Evolutionary conservation across 768 basidiomycete genomes (phyloP).

Genomic region (Lactarius deliciosus): DNA sequence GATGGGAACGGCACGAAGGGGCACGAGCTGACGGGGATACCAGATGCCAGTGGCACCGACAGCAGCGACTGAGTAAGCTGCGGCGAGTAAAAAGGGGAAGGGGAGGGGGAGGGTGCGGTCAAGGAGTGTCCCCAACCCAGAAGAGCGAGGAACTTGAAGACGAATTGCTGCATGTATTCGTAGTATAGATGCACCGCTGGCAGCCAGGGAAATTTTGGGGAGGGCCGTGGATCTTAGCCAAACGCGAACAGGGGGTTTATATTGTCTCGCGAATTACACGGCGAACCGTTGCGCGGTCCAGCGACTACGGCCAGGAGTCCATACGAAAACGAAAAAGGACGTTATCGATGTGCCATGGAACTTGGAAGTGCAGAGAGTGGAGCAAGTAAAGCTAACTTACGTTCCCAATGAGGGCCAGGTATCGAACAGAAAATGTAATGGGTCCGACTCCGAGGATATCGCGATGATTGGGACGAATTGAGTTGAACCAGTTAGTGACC

Average conservation of each 20-base stretch:
- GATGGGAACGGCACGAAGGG: slow-evolving; percentile 25
- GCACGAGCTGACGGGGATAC: slow-evolving; percentile 18
- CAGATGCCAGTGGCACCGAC: background rate
- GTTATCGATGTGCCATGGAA: too few relatives aligned
- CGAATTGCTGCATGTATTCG: background rate
- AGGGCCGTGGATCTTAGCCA: background rate
- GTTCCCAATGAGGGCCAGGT: background rate
- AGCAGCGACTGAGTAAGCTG: background rate
- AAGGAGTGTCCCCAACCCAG: slow-evolving; percentile 11
- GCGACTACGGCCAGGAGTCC: background rate
- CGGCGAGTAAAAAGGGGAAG: background rate
- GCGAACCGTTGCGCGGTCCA: background rate
- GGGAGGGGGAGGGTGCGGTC: background rate
- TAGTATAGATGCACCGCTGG: background rate
- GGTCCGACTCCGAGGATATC: background rate
- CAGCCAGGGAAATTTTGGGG: background rate
- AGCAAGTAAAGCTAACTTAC: background rate
- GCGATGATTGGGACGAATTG: background rate
- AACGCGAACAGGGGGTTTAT: background rate
- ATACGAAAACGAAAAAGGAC: background rate
- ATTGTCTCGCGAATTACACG: background rate
- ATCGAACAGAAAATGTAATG: too few relatives aligned
- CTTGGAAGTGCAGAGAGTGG: background rate
- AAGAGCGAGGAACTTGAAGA: slow-evolving; percentile 1
- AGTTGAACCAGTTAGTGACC: background rate